Percentiles rank a stretch among this genome's conserved stretches.
phyloP scores from a whole-genome alignment of 768 basidiomycete genomes.

The Collybia sp. region DNA sequence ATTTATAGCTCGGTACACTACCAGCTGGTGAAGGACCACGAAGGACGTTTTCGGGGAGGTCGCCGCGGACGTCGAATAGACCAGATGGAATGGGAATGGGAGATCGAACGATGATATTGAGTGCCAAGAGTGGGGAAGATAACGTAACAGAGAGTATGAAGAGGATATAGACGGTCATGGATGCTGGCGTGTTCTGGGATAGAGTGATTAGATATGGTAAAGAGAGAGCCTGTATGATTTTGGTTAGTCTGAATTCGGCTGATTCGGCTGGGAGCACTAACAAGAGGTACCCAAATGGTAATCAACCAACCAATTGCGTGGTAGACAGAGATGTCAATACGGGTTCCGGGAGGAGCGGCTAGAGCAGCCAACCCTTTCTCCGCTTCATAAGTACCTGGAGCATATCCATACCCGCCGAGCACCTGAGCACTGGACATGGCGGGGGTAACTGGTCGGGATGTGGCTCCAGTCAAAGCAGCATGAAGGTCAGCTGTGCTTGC shows the following conservation, averaged over 20 bases:
- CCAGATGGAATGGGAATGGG: constrained; percentile 65
- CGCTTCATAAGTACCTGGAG: constrained; percentile 34
- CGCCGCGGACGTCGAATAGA: constrained; percentile 49
- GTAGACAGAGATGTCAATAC: constrained; percentile 50
- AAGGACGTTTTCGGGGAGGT: constrained; percentile 35
- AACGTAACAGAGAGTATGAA: constrained; percentile 61
- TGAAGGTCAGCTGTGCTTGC: constrained; percentile 38
- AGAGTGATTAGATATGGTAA: constrained; percentile 56
- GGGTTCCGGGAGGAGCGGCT: constrained; percentile 36
- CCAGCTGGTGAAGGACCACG: constrained; percentile 40
- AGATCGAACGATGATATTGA: constrained; percentile 55
- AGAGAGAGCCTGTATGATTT: constrained; percentile 42
- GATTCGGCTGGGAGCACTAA: constrained; percentile 28
- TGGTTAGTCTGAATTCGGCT: background rate
- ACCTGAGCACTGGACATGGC: constrained; percentile 56
- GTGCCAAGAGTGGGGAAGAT: constrained; percentile 61
- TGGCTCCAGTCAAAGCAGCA: constrained; percentile 28
- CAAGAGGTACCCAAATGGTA: constrained; percentile 65
- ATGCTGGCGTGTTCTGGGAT: constrained; percentile 30
- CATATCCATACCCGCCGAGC: constrained; percentile 65
- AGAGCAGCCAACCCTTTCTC: constrained; percentile 51
- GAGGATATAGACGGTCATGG: constrained; percentile 39
- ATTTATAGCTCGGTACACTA: constrained; percentile 33
- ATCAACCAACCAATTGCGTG: constrained; percentile 61
- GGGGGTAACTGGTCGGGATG: constrained; percentile 46